phyloP scores from a whole-genome alignment of 495 filamentous ascomycete genomes.

The Penicillium paxilli region DNA sequence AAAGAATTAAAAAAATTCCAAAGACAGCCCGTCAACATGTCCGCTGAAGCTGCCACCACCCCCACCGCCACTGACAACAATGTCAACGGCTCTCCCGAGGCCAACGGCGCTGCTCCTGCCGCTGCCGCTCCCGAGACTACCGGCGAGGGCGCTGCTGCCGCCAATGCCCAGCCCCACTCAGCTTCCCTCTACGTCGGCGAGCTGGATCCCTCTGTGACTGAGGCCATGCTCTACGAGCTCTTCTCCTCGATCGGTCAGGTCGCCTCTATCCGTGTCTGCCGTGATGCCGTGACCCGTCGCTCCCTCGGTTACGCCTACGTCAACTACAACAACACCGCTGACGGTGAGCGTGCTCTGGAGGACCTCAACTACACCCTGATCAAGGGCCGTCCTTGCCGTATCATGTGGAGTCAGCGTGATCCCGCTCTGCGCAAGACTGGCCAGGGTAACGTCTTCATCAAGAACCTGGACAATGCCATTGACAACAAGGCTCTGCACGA shows the following conservation, averaged over 20 bases:
- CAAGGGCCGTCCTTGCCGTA: conserved; percentile 98
- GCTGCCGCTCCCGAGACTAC: conserved; percentile 34
- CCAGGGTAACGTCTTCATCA: conserved; percentile 99
- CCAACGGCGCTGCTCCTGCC: conserved; percentile 28
- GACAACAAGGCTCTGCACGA: conserved; percentile 99
- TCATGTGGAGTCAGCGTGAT: conserved; percentile 99
- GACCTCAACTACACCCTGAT: conserved; percentile 99
- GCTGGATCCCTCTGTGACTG: conserved; percentile 94
- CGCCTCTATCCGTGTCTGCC: conserved; percentile 99
- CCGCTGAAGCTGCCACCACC: conserved; percentile 46
- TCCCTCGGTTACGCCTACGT: conserved; percentile 99
- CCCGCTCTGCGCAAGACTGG: conserved; percentile 98
- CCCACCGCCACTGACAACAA: conserved; percentile 39
- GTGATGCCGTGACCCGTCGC: conserved; percentile 96
- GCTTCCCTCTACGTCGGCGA: conserved; percentile 99
- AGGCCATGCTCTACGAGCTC: conserved; percentile 99
- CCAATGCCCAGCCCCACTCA: conserved; percentile 80
- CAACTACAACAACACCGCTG: conserved; percentile 97
- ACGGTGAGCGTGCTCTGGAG: conserved; percentile 97
- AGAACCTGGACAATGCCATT: conserved; percentile 97
- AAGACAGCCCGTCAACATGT: conserved; percentile 41
- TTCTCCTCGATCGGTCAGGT: conserved; percentile 99
- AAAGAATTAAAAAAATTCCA: conserved; percentile 29
- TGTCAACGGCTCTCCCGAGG: conserved; percentile 44
- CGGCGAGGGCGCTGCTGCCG: conserved; percentile 56